Percentiles rank a stretch among this genome's conserved stretches.
Conservation (phyloP, 2,329 filamentous ascomycete genomes). For the Tolypocladium tropicale region DNA sequence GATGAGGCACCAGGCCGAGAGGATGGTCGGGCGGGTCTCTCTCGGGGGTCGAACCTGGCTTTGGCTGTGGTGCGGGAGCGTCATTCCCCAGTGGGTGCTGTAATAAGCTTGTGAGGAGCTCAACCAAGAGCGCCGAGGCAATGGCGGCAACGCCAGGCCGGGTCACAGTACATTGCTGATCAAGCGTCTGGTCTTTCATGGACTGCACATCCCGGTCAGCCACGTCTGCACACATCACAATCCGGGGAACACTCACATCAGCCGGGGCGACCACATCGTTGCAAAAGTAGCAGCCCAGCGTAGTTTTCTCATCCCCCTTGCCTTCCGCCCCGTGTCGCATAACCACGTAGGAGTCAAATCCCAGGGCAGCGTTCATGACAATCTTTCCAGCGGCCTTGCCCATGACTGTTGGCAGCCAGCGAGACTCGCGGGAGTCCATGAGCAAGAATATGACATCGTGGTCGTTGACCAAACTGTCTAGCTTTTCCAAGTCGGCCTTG, state of each 20-base stretch:
- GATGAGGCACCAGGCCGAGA: slow-evolving; percentile 65
- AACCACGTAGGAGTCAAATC: slow-evolving; percentile 93
- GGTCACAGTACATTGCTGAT: slow-evolving; percentile 97
- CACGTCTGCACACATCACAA: background rate
- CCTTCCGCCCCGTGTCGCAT: slow-evolving; percentile 82
- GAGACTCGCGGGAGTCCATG: slow-evolving; percentile 89
- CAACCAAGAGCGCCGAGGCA: slow-evolving; percentile 82
- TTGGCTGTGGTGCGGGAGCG: slow-evolving; percentile 44
- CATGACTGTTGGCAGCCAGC: slow-evolving; percentile 95
- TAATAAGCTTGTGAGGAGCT: slow-evolving; percentile 76
- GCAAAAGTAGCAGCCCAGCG: slow-evolving; percentile 94
- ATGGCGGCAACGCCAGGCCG: slow-evolving; percentile 86
- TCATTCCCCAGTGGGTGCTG: slow-evolving; percentile 70
- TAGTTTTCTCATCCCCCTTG: slow-evolving; percentile 43
- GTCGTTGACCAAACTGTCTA: slow-evolving; percentile 65
- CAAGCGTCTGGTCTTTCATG: slow-evolving; percentile 86
- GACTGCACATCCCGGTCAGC: slow-evolving; percentile 44
- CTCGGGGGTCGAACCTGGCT: slow-evolving; percentile 32
- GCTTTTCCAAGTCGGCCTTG: slow-evolving; percentile 61
- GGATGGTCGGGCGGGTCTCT: slow-evolving; percentile 48
- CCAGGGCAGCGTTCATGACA: slow-evolving; percentile 91
- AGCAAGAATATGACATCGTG: slow-evolving; percentile 94
- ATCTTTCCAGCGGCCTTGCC: slow-evolving; percentile 88
- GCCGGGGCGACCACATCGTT: slow-evolving; percentile 93
- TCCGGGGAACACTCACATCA: slow-evolving; percentile 56